phyloP scores from a whole-genome alignment of 345 rosid species.

The Gossypium australe region DNA sequence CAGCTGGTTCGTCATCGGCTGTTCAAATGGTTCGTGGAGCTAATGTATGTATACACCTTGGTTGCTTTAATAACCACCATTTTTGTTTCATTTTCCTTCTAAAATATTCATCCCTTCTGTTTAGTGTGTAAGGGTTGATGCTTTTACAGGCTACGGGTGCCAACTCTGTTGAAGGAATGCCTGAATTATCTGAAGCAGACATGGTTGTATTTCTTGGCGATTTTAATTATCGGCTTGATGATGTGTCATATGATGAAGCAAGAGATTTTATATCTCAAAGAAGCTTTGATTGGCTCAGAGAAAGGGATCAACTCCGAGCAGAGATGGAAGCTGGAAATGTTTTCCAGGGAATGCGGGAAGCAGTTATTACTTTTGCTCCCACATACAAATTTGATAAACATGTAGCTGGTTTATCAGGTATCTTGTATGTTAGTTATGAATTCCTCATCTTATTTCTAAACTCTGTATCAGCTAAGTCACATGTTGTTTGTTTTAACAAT shows the following conservation, averaged over 20 bases:
- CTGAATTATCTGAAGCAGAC: slow-evolving; percentile 78
- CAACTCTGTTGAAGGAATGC: slow-evolving; percentile 42
- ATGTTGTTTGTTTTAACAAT: not conserved
- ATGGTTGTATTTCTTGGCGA: slow-evolving; percentile 78
- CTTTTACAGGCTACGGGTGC: slow-evolving; percentile 40
- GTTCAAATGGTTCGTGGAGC: slow-evolving; percentile 54
- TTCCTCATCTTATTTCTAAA: not conserved
- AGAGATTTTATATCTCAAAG: slow-evolving; percentile 79
- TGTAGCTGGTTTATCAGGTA: slow-evolving; percentile 73
- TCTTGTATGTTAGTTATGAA: slow-evolving; percentile 3
- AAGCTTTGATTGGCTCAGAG: slow-evolving; percentile 84
- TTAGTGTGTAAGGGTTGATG: slow-evolving; percentile 13
- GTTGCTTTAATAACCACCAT: slow-evolving; percentile 6
- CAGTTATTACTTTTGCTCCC: slow-evolving; percentile 69
- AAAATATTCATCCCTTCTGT: not conserved
- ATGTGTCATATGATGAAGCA: slow-evolving; percentile 78
- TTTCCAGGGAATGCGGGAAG: slow-evolving; percentile 90
- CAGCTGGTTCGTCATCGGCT: slow-evolving; percentile 65
- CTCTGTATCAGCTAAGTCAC: not conserved
- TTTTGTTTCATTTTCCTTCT: slow-evolving; percentile 14
- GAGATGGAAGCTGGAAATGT: slow-evolving; percentile 82
- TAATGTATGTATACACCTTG: slow-evolving; percentile 39
- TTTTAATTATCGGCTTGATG: slow-evolving; percentile 75
- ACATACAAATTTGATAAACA: slow-evolving; percentile 77
- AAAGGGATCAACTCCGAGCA: slow-evolving; percentile 66